Evolutionary conservation across 495 filamentous ascomycete genomes (phyloP).

Genomic region (Xylaria scruposa): DNA sequence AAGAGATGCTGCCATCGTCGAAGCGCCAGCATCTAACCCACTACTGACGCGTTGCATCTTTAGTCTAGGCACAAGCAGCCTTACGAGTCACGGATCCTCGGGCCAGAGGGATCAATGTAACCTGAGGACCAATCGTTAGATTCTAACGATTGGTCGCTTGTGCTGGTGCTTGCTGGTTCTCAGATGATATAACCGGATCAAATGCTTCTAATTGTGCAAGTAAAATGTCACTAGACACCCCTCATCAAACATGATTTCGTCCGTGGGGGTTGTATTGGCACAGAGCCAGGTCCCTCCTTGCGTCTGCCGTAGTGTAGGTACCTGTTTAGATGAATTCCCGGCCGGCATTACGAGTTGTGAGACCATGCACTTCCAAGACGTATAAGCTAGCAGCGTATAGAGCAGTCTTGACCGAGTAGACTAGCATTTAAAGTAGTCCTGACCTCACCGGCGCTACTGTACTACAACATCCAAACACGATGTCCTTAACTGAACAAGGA

Average conservation of each 20-base stretch:
- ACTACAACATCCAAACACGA: background rate
- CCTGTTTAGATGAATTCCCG: background rate
- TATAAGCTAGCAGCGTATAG: background rate
- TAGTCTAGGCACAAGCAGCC: conserved; percentile 1
- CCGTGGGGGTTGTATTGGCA: conserved; percentile 10
- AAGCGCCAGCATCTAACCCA: background rate
- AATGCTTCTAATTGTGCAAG: background rate
- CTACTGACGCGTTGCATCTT: conserved; percentile 1
- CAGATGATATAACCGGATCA: background rate
- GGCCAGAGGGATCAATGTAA: background rate
- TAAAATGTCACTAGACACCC: background rate
- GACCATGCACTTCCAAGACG: background rate
- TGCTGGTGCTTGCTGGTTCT: background rate
- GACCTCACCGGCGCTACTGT: background rate
- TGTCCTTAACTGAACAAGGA: background rate
- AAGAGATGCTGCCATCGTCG: background rate
- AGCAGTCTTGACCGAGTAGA: background rate
- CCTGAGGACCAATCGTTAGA: background rate
- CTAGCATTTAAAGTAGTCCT: background rate
- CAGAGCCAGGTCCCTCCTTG: background rate
- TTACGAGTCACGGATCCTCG: background rate
- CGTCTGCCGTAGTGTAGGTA: conserved; percentile 4
- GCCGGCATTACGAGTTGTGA: background rate
- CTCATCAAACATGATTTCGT: background rate
- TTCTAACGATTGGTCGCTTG: background rate